phyloP scores from a whole-genome alignment of 2,329 filamentous ascomycete species.

The Colletotrichum lupini region DNA sequence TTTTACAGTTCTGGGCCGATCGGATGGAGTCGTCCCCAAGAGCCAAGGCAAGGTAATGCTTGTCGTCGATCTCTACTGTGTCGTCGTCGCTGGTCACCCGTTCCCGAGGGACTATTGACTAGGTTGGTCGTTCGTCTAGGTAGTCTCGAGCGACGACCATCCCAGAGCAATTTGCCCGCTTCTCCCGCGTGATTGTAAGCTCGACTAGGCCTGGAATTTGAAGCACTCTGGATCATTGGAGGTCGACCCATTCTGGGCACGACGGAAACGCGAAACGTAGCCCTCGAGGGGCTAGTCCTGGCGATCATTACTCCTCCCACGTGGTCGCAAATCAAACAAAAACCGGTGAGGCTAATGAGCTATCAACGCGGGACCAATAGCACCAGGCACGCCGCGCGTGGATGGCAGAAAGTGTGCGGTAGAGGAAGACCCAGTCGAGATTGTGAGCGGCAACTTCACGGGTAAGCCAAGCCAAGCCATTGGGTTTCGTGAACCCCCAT shows the following conservation, averaged over 20 bases:
- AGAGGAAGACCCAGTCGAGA: conserved; percentile 4
- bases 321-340: conserved; percentile 22
- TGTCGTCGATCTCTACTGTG: conserved; percentile 30
- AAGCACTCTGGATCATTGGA: background rate
- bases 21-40: background rate
- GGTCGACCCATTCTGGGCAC: background rate
- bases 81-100: conserved; percentile 7
- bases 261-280: background rate
- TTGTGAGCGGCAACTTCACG: conserved; percentile 22
- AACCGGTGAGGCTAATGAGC: background rate
- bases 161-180: background rate
- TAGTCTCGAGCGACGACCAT: background rate
- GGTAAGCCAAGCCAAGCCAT: conserved; percentile 12
- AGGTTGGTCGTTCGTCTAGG: conserved; percentile 3
- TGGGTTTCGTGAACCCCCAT: conserved; percentile 1
- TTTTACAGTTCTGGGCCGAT: conserved; percentile 6
- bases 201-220: background rate
- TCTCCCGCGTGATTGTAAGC: background rate
- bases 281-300: background rate
- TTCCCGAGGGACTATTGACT: background rate
- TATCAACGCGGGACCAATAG: conserved; percentile 1
- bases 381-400: background rate
- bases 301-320: conserved; percentile 11
- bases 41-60: conserved; percentile 29
- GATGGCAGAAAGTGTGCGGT: background rate